Percentiles rank a stretch among this genome's conserved stretches.
Evolutionary conservation across 345 rosid species (phyloP).

Genomic region (Turnera subulata): DNA sequence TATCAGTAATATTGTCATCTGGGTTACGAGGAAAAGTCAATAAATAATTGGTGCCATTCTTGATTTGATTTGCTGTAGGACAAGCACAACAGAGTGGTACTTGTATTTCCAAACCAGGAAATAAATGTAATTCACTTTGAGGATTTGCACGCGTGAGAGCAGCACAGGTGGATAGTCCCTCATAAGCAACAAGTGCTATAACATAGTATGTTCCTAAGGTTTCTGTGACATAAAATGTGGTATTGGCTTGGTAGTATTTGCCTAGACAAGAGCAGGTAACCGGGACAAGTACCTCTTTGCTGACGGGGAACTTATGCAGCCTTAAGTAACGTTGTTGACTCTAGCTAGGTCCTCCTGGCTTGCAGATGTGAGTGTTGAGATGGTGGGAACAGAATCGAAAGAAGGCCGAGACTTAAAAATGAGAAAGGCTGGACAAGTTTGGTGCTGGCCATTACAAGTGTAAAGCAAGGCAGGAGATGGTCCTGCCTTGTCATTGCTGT

Average conservation of each 20-base stretch:
- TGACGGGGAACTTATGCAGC: conserved; percentile 21
- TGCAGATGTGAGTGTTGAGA: conserved; percentile 33
- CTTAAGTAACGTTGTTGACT: conserved; percentile 35
- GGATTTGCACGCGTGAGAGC: conserved; percentile 26
- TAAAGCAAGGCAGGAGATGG: conserved; percentile 37
- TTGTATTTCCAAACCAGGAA: conserved; percentile 14
- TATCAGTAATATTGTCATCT: conserved; percentile 30
- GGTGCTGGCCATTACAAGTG: conserved; percentile 34
- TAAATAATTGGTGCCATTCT: conserved; percentile 33
- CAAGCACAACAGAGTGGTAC: conserved; percentile 51
- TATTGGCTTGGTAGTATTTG: conserved; percentile 30
- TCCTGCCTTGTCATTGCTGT: conserved; percentile 10
- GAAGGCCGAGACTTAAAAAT: conserved; percentile 37
- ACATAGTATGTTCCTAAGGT: conserved; percentile 12
- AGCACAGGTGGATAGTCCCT: conserved; percentile 37
- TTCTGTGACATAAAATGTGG: conserved; percentile 15
- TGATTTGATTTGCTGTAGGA: conserved; percentile 36
- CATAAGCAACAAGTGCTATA: conserved; percentile 23
- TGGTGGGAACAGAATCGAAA: conserved; percentile 31
- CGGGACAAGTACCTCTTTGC: conserved; percentile 41
- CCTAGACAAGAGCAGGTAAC: conserved; percentile 36
- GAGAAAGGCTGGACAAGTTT: conserved; percentile 37
- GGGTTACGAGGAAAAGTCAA: conserved; percentile 32
- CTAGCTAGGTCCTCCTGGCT: conserved; percentile 23
- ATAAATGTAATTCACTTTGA: conserved; percentile 7